Base-by-base conservation (phyloP, 495 filamentous ascomycete species). In the Lasiosphaeris hirsuta region DNA sequence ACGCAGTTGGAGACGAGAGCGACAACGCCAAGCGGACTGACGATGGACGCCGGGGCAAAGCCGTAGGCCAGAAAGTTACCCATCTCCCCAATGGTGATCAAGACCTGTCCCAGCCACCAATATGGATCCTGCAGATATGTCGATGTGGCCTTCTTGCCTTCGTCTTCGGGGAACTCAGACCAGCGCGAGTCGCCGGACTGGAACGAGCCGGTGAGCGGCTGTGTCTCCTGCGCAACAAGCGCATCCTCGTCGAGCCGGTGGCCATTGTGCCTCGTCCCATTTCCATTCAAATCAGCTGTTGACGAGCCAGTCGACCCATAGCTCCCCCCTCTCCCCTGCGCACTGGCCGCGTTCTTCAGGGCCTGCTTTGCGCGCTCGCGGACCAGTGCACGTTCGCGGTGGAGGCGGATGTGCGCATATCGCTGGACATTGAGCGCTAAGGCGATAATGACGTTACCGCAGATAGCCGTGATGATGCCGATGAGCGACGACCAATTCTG, bases 61-160 rank as follows among this genome's bases (percentile, higher is more conserved):
- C 94, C 94, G 68, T 98, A 98, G 4, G 94, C 94, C 53, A 98
- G 79, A 70, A 98, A 98, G 69, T 98, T 98, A 17, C 94, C 94
- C 57, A 85, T 84, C 75, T 98, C 94, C 11, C 94, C 94, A n/a
- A 95, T 72, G 6, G 82, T 88, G 86, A 97, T 97, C 52, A 98
- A 78, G 4, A 90, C 76, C 51, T 97, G 90, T 9, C 94, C 94
- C 48, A 81, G 74, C 94, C 94, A 97, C 94, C 94, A 98, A 63
- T 93, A 96, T 4, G 91, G 92, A 10, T 91, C 96, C 46, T 84
- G 84, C 41, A 98, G 81, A 70, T 97, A 97, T 18, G 69, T 68
- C 47, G 62, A 72, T 38, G 74, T 63, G 23, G 63, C 62, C 47
- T 77, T 74, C 46, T 67, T 54, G 47, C 66, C 60, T 9, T 67